Evolutionary conservation across 129 eudicot genomes (phyloP), one percentile per base, ranked within the genome.

Genomic region (Lactuca sativa): DNA sequence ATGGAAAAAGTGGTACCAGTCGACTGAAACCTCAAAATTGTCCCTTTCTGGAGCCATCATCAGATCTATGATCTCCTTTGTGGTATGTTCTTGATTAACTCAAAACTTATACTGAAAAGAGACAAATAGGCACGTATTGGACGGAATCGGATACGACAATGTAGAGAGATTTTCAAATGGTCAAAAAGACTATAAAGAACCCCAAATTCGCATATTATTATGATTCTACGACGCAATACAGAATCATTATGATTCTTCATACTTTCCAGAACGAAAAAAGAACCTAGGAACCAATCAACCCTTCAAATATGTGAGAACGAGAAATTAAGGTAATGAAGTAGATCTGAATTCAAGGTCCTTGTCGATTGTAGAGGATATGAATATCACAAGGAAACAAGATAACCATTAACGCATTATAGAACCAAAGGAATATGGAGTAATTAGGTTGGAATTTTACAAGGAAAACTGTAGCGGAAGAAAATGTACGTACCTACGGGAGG

Each of bases 11-110:
- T 32, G 54, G 31, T 81, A 95, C 99, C 99, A 95, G 82, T 95
- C 93, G 37, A 85, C 99, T 31, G 88, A 72, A 74, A 86, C 82
- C 62, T 82, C 36, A 63, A 95, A 95, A 38, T 60, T 14, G 38
- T 90, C 96, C 81, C 82, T 90, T 68, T 82, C 93, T 31, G 86
- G 84, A 66, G 78, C 83, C 90, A 90, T 74, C 90, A 90, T 74
- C 52, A 21, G 33, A 38, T 66, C 31, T 64, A 55, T 59, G 54
- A 37, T 60, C 14, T 49, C 44, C 62, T 75, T 48, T 67, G 69
- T 75, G 79, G 7, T 66, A 44, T 74, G 31, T 66, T 59, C 15
- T 56, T 56, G 33, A 56, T 62, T 40, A 30, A 66, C 58, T 74
- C 58, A 56, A 64, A 51, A n/a, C n/a, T n/a, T n/a, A n/a, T n/a